Conservation (phyloP, 2,329 filamentous ascomycete species). For the Trichoderma koningiopsis region DNA sequence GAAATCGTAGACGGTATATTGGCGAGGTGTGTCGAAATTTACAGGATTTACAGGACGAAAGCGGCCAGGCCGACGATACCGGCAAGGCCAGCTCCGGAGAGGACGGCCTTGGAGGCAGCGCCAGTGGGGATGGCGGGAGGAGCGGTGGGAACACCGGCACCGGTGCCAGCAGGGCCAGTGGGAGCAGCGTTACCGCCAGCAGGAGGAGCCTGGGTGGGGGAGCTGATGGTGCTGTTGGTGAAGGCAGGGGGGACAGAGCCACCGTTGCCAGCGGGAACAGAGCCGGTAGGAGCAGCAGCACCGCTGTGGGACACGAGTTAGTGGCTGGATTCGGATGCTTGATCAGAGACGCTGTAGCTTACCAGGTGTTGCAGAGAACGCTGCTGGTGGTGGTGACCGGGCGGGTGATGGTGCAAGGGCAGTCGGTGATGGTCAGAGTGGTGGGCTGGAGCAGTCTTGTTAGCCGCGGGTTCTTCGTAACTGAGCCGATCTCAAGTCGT, state of each 20-base stretch:
- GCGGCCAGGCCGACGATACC: conserved; percentile 62
- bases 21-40: conserved; percentile 39
- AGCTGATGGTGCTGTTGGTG: conserved; percentile 36
- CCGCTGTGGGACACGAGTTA: conserved; percentile 34
- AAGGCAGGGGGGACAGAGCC: conserved; percentile 38
- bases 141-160: conserved; percentile 36
- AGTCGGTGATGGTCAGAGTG: conserved; percentile 71
- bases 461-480: neutral
- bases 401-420: conserved; percentile 69
- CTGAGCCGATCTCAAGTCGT: neutral
- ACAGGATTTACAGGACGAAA: conserved; percentile 58
- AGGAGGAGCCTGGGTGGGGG: conserved; percentile 44
- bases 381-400: conserved; percentile 56
- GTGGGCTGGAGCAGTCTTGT: conserved; percentile 45
- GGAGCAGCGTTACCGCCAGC: conserved; percentile 33
- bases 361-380: conserved; percentile 59
- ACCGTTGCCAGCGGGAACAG: conserved; percentile 31
- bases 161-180: conserved; percentile 32
- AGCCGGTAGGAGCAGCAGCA: conserved; percentile 39
- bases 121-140: conserved; percentile 49
- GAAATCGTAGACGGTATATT: conserved; percentile 38
- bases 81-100: conserved; percentile 62
- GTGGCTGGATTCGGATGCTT: conserved; percentile 22
- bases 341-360: conserved; percentile 32
- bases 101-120: conserved; percentile 58